Evolutionary conservation across 2,329 filamentous ascomycete genomes (phyloP), one percentile per base, ranked within the genome.

Genomic region (Aspergillus sp.): DNA sequence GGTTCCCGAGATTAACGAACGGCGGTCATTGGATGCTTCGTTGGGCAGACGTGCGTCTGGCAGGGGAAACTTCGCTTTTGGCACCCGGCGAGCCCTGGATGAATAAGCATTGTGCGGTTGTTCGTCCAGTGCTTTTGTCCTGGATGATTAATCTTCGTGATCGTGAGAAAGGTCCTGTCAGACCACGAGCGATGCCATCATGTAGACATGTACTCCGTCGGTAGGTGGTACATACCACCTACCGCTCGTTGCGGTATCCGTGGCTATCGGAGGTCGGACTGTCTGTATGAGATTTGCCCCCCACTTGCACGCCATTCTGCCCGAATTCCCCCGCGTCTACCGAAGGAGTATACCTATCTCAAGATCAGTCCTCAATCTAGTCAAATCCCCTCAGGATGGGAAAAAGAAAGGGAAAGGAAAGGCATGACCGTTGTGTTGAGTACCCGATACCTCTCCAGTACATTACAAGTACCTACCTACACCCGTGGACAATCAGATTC

Each of bases 1-100:
- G 62, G 61, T 59, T 71, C 57, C 65, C 67, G 67, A 70, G 67
- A 64, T 71, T 66, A 62, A 60, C 66, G 69, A 59, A 46, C 24
- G 45, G 20, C 57, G 55, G 57, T 65, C 56, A 75, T 75, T 75
- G 72, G 73, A 70, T 73, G 73, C 72, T 74, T 71, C 64, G 65
- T 72, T 72, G 70, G 70, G 70, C 70, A 72, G 69, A 72, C 70
- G 59, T 72, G 69, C 70, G 71, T 65, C 61, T 62, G 56, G 58
- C 54, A 51, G 60, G 59, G 59, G 61, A 49, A 59, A 47, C 52
- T 53, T 49, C 42, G 24, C 52, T 53, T 62, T 62, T 57, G 57
- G 55, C 54, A 58, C 61, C 26, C 58, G 55, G 57, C 52, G 39
- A 24, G 45, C 55, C 52, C 31, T 50, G 24, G 61, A 63, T 63